Base-by-base conservation (phyloP, 2,329 filamentous ascomycete genomes). In the Phyllosticta ampelicida region DNA sequence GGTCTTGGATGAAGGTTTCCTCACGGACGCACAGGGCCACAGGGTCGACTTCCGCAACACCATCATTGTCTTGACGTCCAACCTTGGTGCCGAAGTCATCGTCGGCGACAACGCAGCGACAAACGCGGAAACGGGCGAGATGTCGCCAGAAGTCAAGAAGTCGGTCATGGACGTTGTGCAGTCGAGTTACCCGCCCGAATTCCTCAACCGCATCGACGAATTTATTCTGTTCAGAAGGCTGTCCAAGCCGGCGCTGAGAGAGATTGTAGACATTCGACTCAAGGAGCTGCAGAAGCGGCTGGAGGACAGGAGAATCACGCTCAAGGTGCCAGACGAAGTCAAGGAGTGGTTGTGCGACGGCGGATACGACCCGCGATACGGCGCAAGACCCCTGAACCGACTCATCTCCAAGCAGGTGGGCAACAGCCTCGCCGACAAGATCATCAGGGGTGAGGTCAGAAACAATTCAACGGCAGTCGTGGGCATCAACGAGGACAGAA, bases 21-120 rank as follows among this genome's bases (percentile, higher is more conserved):
- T 99, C 54, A 97, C 92, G 0, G 94, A 97, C 69, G 85, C 90
- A 0, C 92, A 97, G 74, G 94, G 94, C 29, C 91, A 96, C 77
- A 96, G 94, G 73, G 87, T 99, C 60, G 94, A 97, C 70, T 97
- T 97, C 78, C 82, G 88, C 61, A 97, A 96, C 73, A 96, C 92
- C 8, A 87, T 97, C 66, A 96, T 97, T 64, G 92, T 97, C 2
- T 80, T 99, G 58, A 97, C 94, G 0, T 96, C 90, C 44, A 99
- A 99, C 70, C 81, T 99, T 1, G 94, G 94, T 48, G 91, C 94
- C 13, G 84, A 96, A 59, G 92, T 95, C 54, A 85, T 99, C 10
- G 87, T 96, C 18, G 87, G 86, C 36, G 83, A 84, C 52, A 81
- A 92, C 66, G 79, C 81, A 1, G 68, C 82, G 8, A 81, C 86